phyloP scores from a whole-genome alignment of 225 moss, liverwort and hornwort genomes.

The Physcomitrium patens region DNA sequence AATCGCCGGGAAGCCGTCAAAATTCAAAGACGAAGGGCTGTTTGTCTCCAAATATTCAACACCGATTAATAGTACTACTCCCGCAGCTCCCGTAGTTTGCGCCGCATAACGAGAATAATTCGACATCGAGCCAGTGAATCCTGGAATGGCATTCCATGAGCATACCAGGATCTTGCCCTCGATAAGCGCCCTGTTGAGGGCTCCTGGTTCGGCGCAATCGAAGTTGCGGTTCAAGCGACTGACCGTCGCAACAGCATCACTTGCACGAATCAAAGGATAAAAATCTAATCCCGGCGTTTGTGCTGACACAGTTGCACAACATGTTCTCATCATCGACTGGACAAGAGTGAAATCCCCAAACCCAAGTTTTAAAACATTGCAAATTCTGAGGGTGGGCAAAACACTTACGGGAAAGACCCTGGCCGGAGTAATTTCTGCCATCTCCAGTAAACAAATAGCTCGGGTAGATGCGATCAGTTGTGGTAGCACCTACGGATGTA shows the following conservation, averaged over 20 bases:
- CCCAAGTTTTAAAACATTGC: not conserved
- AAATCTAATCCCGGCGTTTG: conserved; percentile 26
- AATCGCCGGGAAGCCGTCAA: conserved; percentile 38
- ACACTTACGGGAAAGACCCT: conserved; percentile 55
- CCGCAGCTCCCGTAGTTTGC: conserved; percentile 38
- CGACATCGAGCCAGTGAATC: conserved; percentile 16
- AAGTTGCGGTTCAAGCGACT: conserved; percentile 26
- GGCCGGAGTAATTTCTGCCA: conserved; percentile 38
- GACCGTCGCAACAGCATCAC: conserved; percentile 31
- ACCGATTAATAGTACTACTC: conserved; percentile 38
- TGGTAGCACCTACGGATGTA: conserved; percentile 55
- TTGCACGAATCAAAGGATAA: conserved; percentile 42
- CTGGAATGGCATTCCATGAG: conserved; percentile 30
- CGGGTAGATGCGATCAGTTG: conserved; percentile 56
- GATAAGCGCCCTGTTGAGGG: conserved; percentile 21
- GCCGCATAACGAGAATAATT: conserved; percentile 33
- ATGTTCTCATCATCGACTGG: not conserved
- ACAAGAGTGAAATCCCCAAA: not conserved
- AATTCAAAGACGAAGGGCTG: conserved; percentile 34
- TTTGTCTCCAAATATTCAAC: conserved; percentile 15
- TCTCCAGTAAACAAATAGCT: conserved; percentile 40
- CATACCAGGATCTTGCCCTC: conserved; percentile 55
- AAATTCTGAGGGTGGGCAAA: not conserved
- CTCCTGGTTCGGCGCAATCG: conserved; percentile 37
- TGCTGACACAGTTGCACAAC: conserved; percentile 37